Conservation (phyloP, 2,329 filamentous ascomycete species). For the Chaetomium sp. region DNA sequence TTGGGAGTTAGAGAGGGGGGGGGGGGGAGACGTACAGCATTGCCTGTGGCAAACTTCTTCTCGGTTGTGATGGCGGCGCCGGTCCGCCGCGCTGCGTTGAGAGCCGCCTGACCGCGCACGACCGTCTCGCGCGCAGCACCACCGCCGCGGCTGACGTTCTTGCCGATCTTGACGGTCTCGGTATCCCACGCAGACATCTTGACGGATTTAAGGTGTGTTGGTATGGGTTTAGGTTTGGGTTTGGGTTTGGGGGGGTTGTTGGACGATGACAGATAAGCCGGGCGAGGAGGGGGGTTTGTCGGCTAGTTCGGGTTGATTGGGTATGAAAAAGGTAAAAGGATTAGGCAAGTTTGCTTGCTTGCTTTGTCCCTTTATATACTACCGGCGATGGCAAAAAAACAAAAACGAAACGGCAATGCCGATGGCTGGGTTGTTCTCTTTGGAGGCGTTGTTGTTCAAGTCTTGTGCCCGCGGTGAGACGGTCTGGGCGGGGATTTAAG, state of each 20-base stretch:
- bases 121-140: slow-evolving; percentile 77
- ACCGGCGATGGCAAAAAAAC: slow-evolving; percentile 10
- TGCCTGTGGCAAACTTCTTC: slow-evolving; percentile 83
- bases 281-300: neutral
- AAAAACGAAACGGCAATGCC: slow-evolving; percentile 17
- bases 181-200: slow-evolving; percentile 75
- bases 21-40: slow-evolving; percentile 64
- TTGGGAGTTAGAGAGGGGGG: neutral
- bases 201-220: slow-evolving; percentile 47
- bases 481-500: slow-evolving; percentile 28
- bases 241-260: slow-evolving; percentile 19
- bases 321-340: slow-evolving; percentile 13
- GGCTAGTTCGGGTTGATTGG: neutral
- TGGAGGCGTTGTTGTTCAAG: slow-evolving; percentile 20
- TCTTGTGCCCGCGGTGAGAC: slow-evolving; percentile 15
- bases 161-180: slow-evolving; percentile 88
- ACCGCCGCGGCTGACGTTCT: slow-evolving; percentile 73
- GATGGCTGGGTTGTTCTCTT: slow-evolving; percentile 11
- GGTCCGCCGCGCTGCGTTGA: slow-evolving; percentile 86
- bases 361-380: slow-evolving; percentile 8
- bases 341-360: neutral
- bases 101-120: slow-evolving; percentile 75
- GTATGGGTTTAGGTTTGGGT: neutral
- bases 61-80: slow-evolving; percentile 80
- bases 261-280: slow-evolving; percentile 10